Evolutionary conservation across 129 eudicot species (phyloP).

Genomic region (Kitagawia praeruptora): DNA sequence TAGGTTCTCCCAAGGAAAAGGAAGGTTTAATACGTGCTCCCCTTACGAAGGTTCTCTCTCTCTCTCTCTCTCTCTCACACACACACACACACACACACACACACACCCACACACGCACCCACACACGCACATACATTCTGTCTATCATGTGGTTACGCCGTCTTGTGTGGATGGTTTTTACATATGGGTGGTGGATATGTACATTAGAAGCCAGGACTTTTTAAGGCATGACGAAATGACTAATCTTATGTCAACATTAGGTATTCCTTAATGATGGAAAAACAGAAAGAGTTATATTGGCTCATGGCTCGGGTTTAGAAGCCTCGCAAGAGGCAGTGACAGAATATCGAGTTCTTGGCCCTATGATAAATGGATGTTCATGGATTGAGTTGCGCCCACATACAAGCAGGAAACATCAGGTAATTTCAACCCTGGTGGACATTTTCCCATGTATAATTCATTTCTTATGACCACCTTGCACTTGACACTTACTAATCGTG

Average conservation of each 20-base stretch:
- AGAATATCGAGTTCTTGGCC: conserved; percentile 87
- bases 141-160: not conserved
- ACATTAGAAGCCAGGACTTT: not conserved
- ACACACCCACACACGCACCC: not conserved
- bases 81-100: not conserved
- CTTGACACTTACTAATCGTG: not conserved
- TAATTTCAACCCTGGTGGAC: conserved; percentile 1
- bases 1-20: conserved; percentile 74
- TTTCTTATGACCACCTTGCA: not conserved
- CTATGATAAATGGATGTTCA: conserved; percentile 85
- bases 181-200: not conserved
- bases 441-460: not conserved
- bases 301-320: conserved; percentile 56
- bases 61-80: not conserved
- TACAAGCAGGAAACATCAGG: conserved; percentile 89
- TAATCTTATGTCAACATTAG: conserved; percentile 24
- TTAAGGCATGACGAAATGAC: not conserved
- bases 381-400: conserved; percentile 84
- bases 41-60: conserved; percentile 55
- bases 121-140: not conserved
- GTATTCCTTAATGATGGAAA: conserved; percentile 70
- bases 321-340: conserved; percentile 81
- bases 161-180: not conserved
- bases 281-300: conserved; percentile 78
- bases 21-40: conserved; percentile 79